Evolutionary conservation across 1,284 basidiomycete genomes (phyloP).

Genomic region (Cutaneotrichosporon dermatis): DNA sequence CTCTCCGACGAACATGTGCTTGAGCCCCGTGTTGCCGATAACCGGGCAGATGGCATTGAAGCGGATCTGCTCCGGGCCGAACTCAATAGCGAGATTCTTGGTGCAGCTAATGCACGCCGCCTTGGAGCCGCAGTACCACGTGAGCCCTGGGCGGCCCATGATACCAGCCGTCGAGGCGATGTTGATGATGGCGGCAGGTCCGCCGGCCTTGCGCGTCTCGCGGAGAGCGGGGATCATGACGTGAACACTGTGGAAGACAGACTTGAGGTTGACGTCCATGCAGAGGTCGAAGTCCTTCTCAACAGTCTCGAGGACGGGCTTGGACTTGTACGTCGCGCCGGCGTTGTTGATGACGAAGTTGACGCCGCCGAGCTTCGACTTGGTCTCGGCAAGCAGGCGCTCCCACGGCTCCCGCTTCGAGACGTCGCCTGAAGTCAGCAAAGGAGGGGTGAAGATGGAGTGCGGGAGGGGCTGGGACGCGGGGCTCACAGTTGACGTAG

Average conservation of each 20-base stretch:
- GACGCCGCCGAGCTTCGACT: constrained; percentile 13
- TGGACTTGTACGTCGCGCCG: constrained; percentile 21
- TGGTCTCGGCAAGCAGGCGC: constrained; percentile 5
- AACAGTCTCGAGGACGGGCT: constrained; percentile 16
- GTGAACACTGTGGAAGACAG: constrained; percentile 18
- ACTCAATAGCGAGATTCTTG: constrained; percentile 20
- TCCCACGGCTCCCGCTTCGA: constrained; percentile 14
- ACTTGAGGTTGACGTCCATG: constrained; percentile 20
- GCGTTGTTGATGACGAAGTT: constrained; percentile 23
- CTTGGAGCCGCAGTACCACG: constrained; percentile 20
- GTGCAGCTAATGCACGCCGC: constrained; percentile 11
- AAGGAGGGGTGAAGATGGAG: not conserved
- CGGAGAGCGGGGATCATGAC: constrained; percentile 13
- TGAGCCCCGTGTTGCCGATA: constrained; percentile 18
- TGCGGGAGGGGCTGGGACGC: not conserved
- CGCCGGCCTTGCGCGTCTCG: constrained; percentile 6
- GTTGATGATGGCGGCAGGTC: constrained; percentile 14
- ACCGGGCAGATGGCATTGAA: constrained; percentile 23
- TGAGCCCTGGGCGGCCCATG: constrained; percentile 19
- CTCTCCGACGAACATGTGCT: constrained; percentile 18
- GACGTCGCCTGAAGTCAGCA: constrained; percentile 5
- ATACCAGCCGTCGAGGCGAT: constrained; percentile 16
- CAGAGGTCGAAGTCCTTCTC: constrained; percentile 19
- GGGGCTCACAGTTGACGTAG: constrained; percentile 6
- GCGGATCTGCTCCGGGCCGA: constrained; percentile 17